Conservation (phyloP, 2,329 filamentous ascomycete genomes). For the Aphanocladium album region DNA sequence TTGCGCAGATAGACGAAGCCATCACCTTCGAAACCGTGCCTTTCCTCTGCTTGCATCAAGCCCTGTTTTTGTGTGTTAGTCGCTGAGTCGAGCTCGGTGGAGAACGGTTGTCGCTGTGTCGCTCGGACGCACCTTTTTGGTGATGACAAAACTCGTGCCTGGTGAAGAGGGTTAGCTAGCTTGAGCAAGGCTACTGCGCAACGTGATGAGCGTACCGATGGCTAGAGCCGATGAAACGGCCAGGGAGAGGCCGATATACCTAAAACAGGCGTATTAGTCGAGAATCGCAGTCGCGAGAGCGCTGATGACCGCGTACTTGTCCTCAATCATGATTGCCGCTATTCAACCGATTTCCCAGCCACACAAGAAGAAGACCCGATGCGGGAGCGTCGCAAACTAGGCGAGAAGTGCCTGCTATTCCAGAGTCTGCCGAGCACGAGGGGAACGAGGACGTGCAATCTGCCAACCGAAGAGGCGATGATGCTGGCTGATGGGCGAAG, state of each 20-base stretch:
- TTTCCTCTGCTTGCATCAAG: constrained; percentile 82
- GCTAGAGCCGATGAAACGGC: constrained; percentile 12
- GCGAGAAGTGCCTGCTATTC: not conserved
- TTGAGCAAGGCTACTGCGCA: not conserved
- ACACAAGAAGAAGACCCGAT: not conserved
- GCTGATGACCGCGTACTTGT: constrained; percentile 5
- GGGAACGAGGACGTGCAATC: not conserved
- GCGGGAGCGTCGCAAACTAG: not conserved
- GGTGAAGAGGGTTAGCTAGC: constrained; percentile 15
- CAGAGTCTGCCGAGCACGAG: not conserved
- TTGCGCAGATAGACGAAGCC: constrained; percentile 91
- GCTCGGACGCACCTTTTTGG: constrained; percentile 71
- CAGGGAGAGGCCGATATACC: constrained; percentile 11
- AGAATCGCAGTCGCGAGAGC: not conserved
- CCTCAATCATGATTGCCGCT: constrained; percentile 4
- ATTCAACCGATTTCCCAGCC: not conserved
- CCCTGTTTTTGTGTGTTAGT: constrained; percentile 49
- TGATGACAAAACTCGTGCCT: constrained; percentile 98
- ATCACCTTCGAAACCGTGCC: constrained; percentile 94
- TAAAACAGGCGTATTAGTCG: not conserved
- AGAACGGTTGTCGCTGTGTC: not conserved
- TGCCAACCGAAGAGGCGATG: not conserved
- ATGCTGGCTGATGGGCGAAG: not conserved
- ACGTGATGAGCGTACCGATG: constrained; percentile 1
- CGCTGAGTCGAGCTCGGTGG: not conserved